A percentile compares a stretch with the other conserved stretches of the same genome.
Evolutionary conservation across 495 filamentous ascomycete species (phyloP).

Genomic region (Aspergillus nidulans): DNA sequence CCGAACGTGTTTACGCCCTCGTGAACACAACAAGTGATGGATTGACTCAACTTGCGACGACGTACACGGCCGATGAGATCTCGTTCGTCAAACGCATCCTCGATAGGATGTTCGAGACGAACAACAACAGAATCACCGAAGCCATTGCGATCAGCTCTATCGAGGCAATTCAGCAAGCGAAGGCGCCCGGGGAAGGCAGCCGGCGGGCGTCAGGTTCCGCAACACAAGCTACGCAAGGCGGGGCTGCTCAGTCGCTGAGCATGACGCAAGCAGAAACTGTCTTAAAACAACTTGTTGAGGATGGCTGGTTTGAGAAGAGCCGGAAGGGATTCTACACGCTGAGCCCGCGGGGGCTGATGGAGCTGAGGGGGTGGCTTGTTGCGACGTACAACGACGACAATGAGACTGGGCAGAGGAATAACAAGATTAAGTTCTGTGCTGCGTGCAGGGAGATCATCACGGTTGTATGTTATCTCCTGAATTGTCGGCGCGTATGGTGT

Average conservation of each 20-base stretch:
- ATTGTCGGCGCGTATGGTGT: not conserved
- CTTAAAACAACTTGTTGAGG: constrained; percentile 63
- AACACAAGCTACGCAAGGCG: constrained; percentile 35
- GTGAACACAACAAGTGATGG: constrained; percentile 87
- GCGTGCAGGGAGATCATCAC: constrained; percentile 91
- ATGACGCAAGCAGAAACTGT: constrained; percentile 71
- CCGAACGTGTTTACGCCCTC: constrained; percentile 59
- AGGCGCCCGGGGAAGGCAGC: constrained; percentile 26
- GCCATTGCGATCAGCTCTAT: constrained; percentile 73
- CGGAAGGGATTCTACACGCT: constrained; percentile 67
- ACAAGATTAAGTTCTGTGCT: constrained; percentile 80
- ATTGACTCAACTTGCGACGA: constrained; percentile 82
- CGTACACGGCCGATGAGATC: constrained; percentile 76
- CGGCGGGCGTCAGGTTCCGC: constrained; percentile 35
- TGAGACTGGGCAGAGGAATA: constrained; percentile 31
- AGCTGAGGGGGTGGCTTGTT: constrained; percentile 75
- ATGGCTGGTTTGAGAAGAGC: constrained; percentile 82
- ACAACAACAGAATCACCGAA: constrained; percentile 73
- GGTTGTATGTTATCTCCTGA: constrained; percentile 42
- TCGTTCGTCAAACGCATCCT: constrained; percentile 83
- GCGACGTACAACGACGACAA: constrained; percentile 78
- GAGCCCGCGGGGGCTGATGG: constrained; percentile 72
- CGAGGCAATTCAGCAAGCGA: constrained; percentile 57
- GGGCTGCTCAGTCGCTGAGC: constrained; percentile 55
- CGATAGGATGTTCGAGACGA: constrained; percentile 85